Evolutionary conservation across 345 rosid genomes (phyloP), one percentile per base, ranked within the genome.

Genomic region (Brassica incana): DNA sequence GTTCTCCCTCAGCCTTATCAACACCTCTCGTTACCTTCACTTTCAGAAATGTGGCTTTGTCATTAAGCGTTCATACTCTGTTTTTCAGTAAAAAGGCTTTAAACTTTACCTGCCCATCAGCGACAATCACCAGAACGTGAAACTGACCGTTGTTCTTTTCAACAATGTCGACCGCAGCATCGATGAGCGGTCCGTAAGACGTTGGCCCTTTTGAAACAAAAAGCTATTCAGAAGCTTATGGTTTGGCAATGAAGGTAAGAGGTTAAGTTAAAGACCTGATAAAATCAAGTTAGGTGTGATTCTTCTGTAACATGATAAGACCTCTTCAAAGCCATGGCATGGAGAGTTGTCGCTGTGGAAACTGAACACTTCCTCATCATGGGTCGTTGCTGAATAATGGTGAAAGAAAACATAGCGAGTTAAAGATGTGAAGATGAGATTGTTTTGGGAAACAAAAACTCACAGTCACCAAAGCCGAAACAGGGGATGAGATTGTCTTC

Each of bases 271-370:
- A 8, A 62, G 45, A 91, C 98, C 98, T 75, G 98, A 58, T 8
- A 93, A 87, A 74, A 82, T 82, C 78, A 91, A 71, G 81, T 79
- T 85, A 8, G 95, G 92, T 52, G 81, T 89, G 15, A 89, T 83
- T 32, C 78, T 84, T 67, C 32, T 86, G 85, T 93, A 93, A 80
- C 98, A 89, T 32, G 86, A 63, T 81, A 93, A 81, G 40, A 91
- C 98, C 77, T 93, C 98, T 83, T 91, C 97, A 45, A 91, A 90
- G 65, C 98, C 98, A 62, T 88, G 83, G 83, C 98, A 93, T 29
- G 95, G 87, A 4, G 95, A 85, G 74, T 77, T 86, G 74, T 93
- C 95, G 12, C 63, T 71, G 58, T 93, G 90, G 77, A 93, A 93
- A 83, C 93, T 81, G 69, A 93, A 93, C 56, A 93, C 90, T 40